Evolutionary conservation across 2,329 filamentous ascomycete species (phyloP), one percentile per base, ranked within the genome.

Genomic region (Akanthomyces lecanii): DNA sequence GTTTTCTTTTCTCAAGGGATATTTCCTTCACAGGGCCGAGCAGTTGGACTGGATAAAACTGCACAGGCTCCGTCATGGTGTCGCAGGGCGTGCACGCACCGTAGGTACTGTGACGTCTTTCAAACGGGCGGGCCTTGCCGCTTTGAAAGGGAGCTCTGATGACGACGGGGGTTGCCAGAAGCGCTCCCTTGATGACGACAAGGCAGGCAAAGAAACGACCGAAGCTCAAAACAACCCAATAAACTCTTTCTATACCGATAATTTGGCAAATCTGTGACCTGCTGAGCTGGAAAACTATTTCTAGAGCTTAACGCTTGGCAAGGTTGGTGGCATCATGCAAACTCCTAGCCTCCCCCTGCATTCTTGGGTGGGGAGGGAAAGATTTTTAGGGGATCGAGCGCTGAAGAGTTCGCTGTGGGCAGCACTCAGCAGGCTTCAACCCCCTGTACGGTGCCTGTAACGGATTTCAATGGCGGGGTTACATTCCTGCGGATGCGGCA

Each of bases 41-140:
- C 53, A 2, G 1, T 28, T 30, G 38, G 42, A 38, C 25, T 30
- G 16, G 53, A 5, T 5, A 36, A 25, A n/a, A n/a, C n/a, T 40
- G 28, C 28, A 12, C 40, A 50, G 50, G 54, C 48, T 61, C 47
- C 40, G 48, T 52, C 25, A 61, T 45, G 48, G 58, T n/a, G 50
- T 47, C 28, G 58, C 58, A 47, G 50, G 53, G 18, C 8, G 47
- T 33, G 50, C 50, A 54, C 40, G 28, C 28, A 28, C 38, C 25
- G n/a, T 54, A n/a, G 10, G 36, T 18, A 42, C 28, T 40, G 48
- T 53, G 48, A 54, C 38, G 40, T n/a, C 38, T 21, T 38, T 16
- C 38, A 38, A 45, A 47, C 56, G 30, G 28, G 28, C 50, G 48
- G 48, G 58, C 38, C 23, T 38, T 53, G 42, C 36, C 28, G 57